Conservation (phyloP, 2,329 filamentous ascomycete species). For the Trematosphaeria pertusa region DNA sequence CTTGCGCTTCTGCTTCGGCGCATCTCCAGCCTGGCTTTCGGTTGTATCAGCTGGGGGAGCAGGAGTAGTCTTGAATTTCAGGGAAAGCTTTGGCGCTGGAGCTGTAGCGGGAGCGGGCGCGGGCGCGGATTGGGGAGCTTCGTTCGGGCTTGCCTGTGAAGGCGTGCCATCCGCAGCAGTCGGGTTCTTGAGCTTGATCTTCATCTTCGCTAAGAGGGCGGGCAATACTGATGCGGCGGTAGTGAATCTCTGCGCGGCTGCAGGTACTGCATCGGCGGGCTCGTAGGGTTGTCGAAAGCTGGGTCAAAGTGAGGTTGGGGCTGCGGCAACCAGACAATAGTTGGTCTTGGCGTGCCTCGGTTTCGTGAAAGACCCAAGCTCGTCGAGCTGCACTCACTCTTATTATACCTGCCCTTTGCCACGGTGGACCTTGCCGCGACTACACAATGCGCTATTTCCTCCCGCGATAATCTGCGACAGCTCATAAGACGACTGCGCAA, state of each 20-base stretch:
- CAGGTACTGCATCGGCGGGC: conserved; percentile 14
- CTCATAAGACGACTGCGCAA: conserved; percentile 25
- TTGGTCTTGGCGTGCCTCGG: conserved; percentile 9
- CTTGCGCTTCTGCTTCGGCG: conserved; percentile 51
- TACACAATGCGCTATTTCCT: conserved; percentile 33
- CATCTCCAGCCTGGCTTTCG: conserved; percentile 37
- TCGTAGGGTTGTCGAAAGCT: background rate
- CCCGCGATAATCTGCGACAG: conserved; percentile 21
- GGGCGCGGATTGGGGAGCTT: conserved; percentile 13
- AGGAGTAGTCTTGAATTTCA: conserved; percentile 45
- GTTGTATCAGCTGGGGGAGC: conserved; percentile 30
- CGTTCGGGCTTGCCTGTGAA: conserved; percentile 13
- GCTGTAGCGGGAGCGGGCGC: conserved; percentile 17
- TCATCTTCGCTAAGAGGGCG: conserved; percentile 26
- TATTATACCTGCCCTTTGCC: too few relatives aligned
- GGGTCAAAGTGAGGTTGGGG: conserved; percentile 1
- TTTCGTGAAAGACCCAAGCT: conserved; percentile 30
- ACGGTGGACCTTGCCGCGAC: too few relatives aligned
- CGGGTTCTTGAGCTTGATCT: conserved; percentile 41
- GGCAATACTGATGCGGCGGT: background rate
- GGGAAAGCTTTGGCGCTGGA: conserved; percentile 11
- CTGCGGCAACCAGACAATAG: background rate
- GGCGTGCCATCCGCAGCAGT: conserved; percentile 30
- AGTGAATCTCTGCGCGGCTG: conserved; percentile 1
- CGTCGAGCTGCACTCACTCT: conserved; percentile 17